Evolutionary conservation across 257 asterid species (phyloP).

Genomic region (Penstemon barbatus): DNA sequence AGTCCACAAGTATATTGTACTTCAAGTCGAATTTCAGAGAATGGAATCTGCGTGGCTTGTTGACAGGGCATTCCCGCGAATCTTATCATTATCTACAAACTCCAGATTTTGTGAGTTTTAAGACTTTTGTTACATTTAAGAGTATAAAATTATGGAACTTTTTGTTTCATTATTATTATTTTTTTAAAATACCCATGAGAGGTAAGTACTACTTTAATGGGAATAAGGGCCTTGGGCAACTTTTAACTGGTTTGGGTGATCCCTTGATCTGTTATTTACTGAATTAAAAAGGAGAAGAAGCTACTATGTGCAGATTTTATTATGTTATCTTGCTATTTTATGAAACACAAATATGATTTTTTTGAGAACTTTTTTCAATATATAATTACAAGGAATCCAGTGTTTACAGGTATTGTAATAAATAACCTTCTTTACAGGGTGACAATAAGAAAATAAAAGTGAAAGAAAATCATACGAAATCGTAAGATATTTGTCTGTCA

Average conservation of each 20-base stretch:
- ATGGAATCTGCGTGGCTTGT: conserved; percentile 3
- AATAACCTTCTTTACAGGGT: too few species aligned
- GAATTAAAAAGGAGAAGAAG: neutral
- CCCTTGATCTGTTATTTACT: neutral
- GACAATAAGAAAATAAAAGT: too few species aligned
- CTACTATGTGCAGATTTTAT: neutral
- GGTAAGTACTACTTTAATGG: neutral
- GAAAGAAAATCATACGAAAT: too few species aligned
- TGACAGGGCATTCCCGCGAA: conserved; percentile 12
- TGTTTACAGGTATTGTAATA: too few species aligned
- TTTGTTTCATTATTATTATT: neutral
- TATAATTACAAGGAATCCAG: neutral
- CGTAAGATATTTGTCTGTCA: too few species aligned
- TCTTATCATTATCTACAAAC: conserved; percentile 14
- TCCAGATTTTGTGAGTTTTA: conserved; percentile 23
- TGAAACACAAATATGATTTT: neutral
- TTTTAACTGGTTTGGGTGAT: conserved; percentile 2
- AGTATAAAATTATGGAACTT: neutral
- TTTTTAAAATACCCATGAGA: neutral
- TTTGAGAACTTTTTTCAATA: neutral
- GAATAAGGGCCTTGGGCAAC: neutral
- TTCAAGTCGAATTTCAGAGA: neutral
- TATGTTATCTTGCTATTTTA: neutral
- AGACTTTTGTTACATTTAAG: neutral
- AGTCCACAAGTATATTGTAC: too few species aligned